Evolutionary conservation across 495 filamentous ascomycete genomes (phyloP).

Genomic region (Massariosphaeria phaeospora): DNA sequence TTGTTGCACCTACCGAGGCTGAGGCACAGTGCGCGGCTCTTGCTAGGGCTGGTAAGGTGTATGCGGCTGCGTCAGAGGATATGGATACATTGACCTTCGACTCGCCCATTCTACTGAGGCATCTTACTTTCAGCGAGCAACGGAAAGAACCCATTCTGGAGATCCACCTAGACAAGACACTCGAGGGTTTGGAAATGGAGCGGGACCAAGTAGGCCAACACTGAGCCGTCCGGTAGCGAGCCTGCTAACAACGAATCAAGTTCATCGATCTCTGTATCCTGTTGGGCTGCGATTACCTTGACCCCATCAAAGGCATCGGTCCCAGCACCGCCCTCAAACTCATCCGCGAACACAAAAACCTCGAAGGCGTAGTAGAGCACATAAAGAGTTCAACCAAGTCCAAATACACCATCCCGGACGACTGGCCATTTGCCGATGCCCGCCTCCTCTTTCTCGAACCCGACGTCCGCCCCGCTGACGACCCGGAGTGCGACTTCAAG

Average conservation of each 20-base stretch:
- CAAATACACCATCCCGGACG: constrained; percentile 75
- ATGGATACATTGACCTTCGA: constrained; percentile 99
- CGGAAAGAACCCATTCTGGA: constrained; percentile 96
- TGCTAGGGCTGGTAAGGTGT: constrained; percentile 89
- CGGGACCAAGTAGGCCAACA: constrained; percentile 66
- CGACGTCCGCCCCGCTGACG: constrained; percentile 77
- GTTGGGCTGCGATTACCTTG: constrained; percentile 95
- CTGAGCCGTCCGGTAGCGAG: background rate
- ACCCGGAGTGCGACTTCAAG: constrained; percentile 90
- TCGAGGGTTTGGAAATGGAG: constrained; percentile 84
- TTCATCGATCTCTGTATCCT: constrained; percentile 98
- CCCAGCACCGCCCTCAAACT: constrained; percentile 86
- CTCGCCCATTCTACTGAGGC: constrained; percentile 80
- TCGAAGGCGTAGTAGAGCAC: constrained; percentile 78
- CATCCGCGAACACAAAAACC: constrained; percentile 79
- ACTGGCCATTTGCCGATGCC: constrained; percentile 92
- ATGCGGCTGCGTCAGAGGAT: constrained; percentile 92
- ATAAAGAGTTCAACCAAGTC: constrained; percentile 71
- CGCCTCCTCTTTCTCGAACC: constrained; percentile 86
- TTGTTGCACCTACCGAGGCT: constrained; percentile 91
- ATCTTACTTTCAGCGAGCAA: constrained; percentile 95
- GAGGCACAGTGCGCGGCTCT: constrained; percentile 94
- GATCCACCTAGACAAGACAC: constrained; percentile 75
- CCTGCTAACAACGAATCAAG: constrained; percentile 42
- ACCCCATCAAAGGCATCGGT: constrained; percentile 90